Evolutionary conservation across 371 early-diverging fungal species (phyloP).

Genomic region (Quaeritorhiza haematococci): DNA sequence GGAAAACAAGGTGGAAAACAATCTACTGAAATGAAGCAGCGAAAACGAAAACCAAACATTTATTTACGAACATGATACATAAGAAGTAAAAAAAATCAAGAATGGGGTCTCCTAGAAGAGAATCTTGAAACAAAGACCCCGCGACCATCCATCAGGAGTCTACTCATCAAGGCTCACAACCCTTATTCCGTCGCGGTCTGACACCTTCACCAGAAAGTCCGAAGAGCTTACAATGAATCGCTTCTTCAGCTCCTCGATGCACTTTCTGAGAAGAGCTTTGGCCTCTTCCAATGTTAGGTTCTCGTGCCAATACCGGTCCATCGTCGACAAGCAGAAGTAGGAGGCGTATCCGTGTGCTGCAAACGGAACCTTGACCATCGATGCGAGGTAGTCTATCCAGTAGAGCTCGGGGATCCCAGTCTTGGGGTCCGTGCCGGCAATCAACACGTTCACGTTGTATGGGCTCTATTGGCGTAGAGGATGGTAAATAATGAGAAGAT

Average conservation of each 20-base stretch:
- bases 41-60: too few relatives aligned
- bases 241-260: conserved; percentile 77
- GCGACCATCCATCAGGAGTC: too few relatives aligned
- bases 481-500: too few relatives aligned
- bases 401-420: conserved; percentile 71
- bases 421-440: conserved; percentile 79
- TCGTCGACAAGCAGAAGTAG: conserved; percentile 83
- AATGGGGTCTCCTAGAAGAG: too few relatives aligned
- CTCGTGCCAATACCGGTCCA: conserved; percentile 89
- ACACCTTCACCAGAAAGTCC: conserved; percentile 75
- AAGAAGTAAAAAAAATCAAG: too few relatives aligned
- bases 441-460: conserved; percentile 84
- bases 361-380: conserved; percentile 74
- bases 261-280: conserved; percentile 71
- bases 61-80: too few relatives aligned
- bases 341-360: conserved; percentile 92
- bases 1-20: too few relatives aligned
- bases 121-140: too few relatives aligned
- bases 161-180: too few relatives aligned
- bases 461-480: conserved; percentile 69
- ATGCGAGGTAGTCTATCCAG: conserved; percentile 91
- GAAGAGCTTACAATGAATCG: conserved; percentile 85
- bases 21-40: too few relatives aligned
- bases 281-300: conserved; percentile 83
- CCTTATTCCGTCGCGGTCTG: conserved; percentile 79